phyloP scores from a whole-genome alignment of 1,284 basidiomycete species.

The Heterobasidion parviporum region DNA sequence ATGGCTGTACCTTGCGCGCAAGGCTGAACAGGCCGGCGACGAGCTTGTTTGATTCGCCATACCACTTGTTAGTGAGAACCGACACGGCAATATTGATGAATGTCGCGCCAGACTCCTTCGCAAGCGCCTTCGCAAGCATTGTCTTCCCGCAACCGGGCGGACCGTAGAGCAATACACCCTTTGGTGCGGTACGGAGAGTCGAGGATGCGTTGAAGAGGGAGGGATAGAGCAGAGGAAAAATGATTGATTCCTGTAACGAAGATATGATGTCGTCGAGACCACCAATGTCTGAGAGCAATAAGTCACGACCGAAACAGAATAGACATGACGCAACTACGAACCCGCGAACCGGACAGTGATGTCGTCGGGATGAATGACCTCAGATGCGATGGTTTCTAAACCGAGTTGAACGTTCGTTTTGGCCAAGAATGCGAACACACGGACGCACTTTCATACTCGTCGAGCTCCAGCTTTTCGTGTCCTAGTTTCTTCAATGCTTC shows the following conservation, averaged over 20 bases:
- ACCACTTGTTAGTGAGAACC: conserved; percentile 89
- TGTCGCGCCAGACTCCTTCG: conserved; percentile 93
- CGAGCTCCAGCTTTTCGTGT: conserved; percentile 59
- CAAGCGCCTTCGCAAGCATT: conserved; percentile 92
- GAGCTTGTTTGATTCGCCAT: conserved; percentile 97
- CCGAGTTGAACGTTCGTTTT: not conserved
- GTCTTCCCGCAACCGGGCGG: conserved; percentile 94
- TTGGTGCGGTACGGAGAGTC: conserved; percentile 63
- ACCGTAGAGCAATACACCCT: conserved; percentile 82
- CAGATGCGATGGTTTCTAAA: conserved; percentile 71
- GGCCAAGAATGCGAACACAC: not conserved
- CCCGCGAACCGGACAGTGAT: conserved; percentile 69
- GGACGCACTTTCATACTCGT: conserved; percentile 73
- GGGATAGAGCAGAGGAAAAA: conserved; percentile 92
- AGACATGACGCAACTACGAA: conserved; percentile 20
- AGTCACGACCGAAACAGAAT: not conserved
- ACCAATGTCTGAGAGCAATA: conserved; percentile 59
- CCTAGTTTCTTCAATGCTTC: conserved; percentile 71
- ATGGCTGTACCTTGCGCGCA: conserved; percentile 68
- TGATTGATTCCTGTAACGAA: conserved; percentile 90
- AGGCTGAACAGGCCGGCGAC: conserved; percentile 80
- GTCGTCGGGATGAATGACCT: conserved; percentile 82
- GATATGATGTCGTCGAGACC: conserved; percentile 91
- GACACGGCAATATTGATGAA: conserved; percentile 89
- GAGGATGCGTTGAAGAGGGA: conserved; percentile 77